Base-by-base conservation (phyloP, 202 grass and related monocot species). In the Hordeum pubiflorum region DNA sequence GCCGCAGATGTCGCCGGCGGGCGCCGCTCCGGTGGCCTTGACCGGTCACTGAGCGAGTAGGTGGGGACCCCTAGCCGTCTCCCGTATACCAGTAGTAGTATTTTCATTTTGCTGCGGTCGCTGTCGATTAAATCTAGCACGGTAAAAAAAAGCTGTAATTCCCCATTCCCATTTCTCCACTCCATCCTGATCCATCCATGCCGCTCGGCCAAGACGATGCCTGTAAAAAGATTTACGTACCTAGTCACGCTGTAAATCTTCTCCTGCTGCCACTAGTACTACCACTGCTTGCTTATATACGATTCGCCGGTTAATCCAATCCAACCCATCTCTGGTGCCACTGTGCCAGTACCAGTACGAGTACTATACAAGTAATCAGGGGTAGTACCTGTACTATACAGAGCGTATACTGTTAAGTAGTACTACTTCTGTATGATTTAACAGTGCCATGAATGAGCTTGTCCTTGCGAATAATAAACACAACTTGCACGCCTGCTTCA, bases 21-120 rank as follows among this genome's bases (percentile, higher is more conserved):
- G 54, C 41, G 54, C 56, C 3, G 13, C 54, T 71, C 41, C 72
- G 69, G 34, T 85, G 77, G 79, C 78, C 11, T 79, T 84, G 82
- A 58, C 81, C 74, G 82, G 81, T 21, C 82, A 88, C 60, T 89
- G 83, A 89, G 57, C 59, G 72, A 83, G 17, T n/a, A 29, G 55
- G 73, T 17, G 29, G 40, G 54, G 39, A 69, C 41, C 69, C 8
- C 15, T 15, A 5, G 20, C 10, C 64, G 9, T 23, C 5, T 12
- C 46, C 63, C 48, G 26, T 78, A 59, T 40, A 56, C 44, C 34
- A 62, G 24, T 44, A 75, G 4, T 52, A 52, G 48, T 52, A 52
- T 52, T 52, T 52, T 69, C 74, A 55, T 44, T 36, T 6, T 44
- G 64, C 18, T 63, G 40, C 55, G 69, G 52, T 56, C 12, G 67